phyloP scores from a whole-genome alignment of 345 rosid species.

The Orychophragmus violaceus region DNA sequence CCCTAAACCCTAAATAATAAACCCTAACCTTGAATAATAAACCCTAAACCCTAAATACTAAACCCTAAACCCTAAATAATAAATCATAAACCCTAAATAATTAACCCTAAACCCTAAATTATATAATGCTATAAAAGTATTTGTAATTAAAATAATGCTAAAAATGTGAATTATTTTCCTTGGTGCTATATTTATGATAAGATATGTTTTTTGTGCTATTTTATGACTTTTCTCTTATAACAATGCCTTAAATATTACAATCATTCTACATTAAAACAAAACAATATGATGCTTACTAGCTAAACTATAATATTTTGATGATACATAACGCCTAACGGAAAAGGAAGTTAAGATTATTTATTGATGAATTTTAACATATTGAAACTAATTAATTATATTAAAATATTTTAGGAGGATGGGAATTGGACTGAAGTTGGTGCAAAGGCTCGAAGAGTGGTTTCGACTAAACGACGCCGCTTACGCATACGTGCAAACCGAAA shows the following conservation, averaged over 20 bases:
- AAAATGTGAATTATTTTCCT: too few species aligned
- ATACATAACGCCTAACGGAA: constrained; percentile 17
- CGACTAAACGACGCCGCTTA: constrained; percentile 72
- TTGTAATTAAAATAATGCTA: too few species aligned
- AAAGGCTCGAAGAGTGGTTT: constrained; percentile 75
- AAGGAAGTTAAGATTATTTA: not conserved
- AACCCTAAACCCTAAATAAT: too few species aligned
- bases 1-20: too few species aligned
- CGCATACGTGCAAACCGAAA: constrained; percentile 88
- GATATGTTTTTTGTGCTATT: too few species aligned
- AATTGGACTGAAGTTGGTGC: constrained; percentile 64
- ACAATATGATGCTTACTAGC: not conserved
- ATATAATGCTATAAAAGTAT: too few species aligned
- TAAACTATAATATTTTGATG: constrained; percentile 6
- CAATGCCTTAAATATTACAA: not conserved
- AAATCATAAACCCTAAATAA: too few species aligned
- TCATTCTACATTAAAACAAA: not conserved
- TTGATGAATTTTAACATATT: not conserved
- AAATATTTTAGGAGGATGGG: constrained; percentile 73
- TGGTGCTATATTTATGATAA: too few species aligned
- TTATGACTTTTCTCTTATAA: not conserved
- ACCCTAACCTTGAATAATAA: too few species aligned
- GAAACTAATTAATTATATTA: not conserved
- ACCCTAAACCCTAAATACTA: too few species aligned
- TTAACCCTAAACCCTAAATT: too few species aligned